Base-by-base conservation (phyloP, 2,329 filamentous ascomycete species). In the Penicillium glabrum region DNA sequence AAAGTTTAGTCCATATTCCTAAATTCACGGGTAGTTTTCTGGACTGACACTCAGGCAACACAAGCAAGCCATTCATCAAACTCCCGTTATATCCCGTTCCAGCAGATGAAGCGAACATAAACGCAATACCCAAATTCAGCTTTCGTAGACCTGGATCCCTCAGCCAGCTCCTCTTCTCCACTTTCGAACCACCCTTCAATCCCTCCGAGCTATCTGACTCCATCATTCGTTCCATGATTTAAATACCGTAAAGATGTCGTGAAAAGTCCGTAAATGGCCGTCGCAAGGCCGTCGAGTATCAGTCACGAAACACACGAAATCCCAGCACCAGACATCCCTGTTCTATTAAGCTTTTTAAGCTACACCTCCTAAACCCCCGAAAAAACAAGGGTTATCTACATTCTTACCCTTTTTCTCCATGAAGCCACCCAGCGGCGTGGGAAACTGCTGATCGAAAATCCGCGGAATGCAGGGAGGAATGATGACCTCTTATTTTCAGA, bases 401-500 rank as follows among this genome's bases (percentile, higher is more conserved):
- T 67, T 66, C 63, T 47, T 61, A 7, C 19, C 26, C 50, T 46
- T 55, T 51, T 52, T 37, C 26, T 44, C 48, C 35, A 46, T 45
- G 44, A 21, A 55, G 46, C 39, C 39, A 35, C 44, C 46, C 46
- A 43, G 11, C 46, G 21, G 47, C 47, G 49, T 59, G 59, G 56
- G 37, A 21, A 54, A 43, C 33, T 46, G 46, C 44, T 51, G 45
- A 53, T 60, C 52, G 26, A 31, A 51, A 26, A 23, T 16, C 49
- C n/a, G 26, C 24, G 47, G 64, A 66, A 66, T 66, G 64, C 56
- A 66, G 64, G 64, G 64, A 57, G 59, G 59, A 65, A 66, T 65
- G 62, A 46, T 57, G 51, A 47, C 29, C 51, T 48, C 37, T 51
- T 47, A 14, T 37, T 41, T 47, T 44, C 33, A 49, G 46, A 46